Evolutionary conservation across 768 basidiomycete species (phyloP).

Genomic region (Pleurotus sapidus): DNA sequence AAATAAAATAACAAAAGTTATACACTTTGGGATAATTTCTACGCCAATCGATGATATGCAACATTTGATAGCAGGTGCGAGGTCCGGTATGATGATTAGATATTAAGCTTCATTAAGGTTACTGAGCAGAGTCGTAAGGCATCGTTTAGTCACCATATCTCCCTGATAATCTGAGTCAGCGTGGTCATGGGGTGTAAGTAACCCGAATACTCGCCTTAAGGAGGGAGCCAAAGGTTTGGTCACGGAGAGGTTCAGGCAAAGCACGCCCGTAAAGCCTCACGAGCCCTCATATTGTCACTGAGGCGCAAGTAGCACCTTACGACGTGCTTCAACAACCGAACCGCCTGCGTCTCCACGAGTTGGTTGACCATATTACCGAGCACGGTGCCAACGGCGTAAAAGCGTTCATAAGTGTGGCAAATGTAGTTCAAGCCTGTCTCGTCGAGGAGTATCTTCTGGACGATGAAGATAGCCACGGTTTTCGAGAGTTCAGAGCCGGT

Average conservation of each 20-base stretch:
- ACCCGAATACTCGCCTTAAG: conserved; percentile 65
- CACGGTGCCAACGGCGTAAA: conserved; percentile 98
- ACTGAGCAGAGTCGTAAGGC: conserved; percentile 84
- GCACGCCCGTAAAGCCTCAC: conserved; percentile 95
- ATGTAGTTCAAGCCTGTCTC: conserved; percentile 98
- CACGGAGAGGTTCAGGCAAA: conserved; percentile 90
- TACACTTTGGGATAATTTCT: conserved; percentile 9
- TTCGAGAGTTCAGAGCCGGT: conserved; percentile 98
- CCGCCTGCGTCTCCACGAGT: conserved; percentile 96
- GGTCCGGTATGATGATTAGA: conserved; percentile 3
- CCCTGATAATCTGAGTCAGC: conserved; percentile 50
- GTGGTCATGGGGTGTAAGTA: not conserved
- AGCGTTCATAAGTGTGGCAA: conserved; percentile 99
- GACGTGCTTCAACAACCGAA: conserved; percentile 94
- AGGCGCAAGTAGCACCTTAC: conserved; percentile 95
- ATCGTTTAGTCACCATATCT: conserved; percentile 97
- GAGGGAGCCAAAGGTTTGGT: conserved; percentile 87
- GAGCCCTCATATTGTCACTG: conserved; percentile 93
- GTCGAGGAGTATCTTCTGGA: conserved; percentile 96
- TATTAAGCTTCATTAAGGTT: conserved; percentile 74
- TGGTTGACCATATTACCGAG: conserved; percentile 99
- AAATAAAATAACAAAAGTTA: conserved; percentile 5
- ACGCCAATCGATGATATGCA: conserved; percentile 11
- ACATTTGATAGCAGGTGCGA: conserved; percentile 1
- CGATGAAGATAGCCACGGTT: conserved; percentile 99